Percentiles rank a stretch among this genome's conserved stretches.
Conservation (phyloP, 2,329 filamentous ascomycete genomes). For the Pezicula neosporulosa region DNA sequence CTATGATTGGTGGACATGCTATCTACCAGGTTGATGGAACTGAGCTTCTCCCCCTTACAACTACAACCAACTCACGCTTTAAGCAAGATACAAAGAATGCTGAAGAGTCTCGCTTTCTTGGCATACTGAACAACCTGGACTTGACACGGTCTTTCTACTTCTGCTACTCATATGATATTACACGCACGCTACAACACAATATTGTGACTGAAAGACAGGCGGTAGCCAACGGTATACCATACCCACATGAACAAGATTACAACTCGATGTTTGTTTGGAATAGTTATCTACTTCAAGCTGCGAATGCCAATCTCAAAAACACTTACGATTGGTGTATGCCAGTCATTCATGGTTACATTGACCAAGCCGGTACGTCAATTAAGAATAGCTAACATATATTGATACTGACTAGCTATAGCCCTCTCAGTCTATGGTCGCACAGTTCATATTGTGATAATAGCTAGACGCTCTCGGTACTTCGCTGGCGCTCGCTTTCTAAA, state of each 20-base stretch:
- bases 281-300: conserved; percentile 78
- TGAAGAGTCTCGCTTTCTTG: conserved; percentile 85
- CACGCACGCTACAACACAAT: conserved; percentile 86
- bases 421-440: conserved; percentile 83
- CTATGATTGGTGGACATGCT: conserved; percentile 94
- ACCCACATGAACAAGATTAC: conserved; percentile 60
- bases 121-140: conserved; percentile 88
- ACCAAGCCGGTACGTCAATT: conserved; percentile 63
- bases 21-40: conserved; percentile 94
- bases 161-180: conserved; percentile 97
- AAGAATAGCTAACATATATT: not conserved
- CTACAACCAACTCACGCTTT: conserved; percentile 60
- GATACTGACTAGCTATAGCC: conserved; percentile 36
- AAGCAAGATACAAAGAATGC: conserved; percentile 76
- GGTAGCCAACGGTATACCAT: conserved; percentile 59
- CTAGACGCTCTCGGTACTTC: conserved; percentile 86
- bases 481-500: conserved; percentile 93
- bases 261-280: conserved; percentile 99
- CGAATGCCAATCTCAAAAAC: conserved; percentile 65
- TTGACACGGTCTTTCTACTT: conserved; percentile 93
- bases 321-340: conserved; percentile 95
- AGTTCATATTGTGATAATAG: conserved; percentile 91
- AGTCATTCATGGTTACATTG: conserved; percentile 93
- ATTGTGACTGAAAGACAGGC: conserved; percentile 76
- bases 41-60: conserved; percentile 83